Evolutionary conservation across 306 rosid species (phyloP).

Genomic region (Sophora flavescens): DNA sequence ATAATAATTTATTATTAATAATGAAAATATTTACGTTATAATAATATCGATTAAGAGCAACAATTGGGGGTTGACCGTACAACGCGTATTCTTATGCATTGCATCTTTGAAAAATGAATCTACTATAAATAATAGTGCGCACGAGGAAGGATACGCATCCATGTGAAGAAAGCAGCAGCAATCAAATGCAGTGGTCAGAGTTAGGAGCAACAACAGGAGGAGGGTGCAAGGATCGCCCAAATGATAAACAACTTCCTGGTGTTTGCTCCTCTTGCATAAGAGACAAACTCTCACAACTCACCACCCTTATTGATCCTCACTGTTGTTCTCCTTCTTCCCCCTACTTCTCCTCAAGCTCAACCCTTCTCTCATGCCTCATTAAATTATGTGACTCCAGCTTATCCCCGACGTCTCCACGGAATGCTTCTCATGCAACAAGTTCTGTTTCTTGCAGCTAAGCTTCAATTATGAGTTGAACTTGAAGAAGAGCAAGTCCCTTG

Average conservation of each 20-base stretch:
- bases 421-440: conserved; percentile 53
- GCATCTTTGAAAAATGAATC: conserved; percentile 42
- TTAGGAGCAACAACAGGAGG: conserved; percentile 35
- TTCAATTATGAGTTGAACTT: conserved; percentile 55
- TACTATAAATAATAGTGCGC: conserved; percentile 35
- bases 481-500: conserved; percentile 75
- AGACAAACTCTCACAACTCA: conserved; percentile 63
- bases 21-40: conserved; percentile 6
- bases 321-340: conserved; percentile 3
- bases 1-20: background rate
- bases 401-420: conserved; percentile 51
- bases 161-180: background rate
- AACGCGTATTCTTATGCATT: background rate
- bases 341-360: conserved; percentile 37
- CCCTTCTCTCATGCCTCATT: conserved; percentile 22
- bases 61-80: conserved; percentile 5
- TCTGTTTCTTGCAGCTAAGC: conserved; percentile 47
- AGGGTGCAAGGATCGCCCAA: conserved; percentile 61
- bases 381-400: conserved; percentile 27
- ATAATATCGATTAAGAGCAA: background rate
- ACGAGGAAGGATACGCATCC: background rate
- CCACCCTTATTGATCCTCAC: background rate
- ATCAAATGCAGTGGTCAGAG: conserved; percentile 51
- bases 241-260: conserved; percentile 53
- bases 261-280: conserved; percentile 70